Conservation (phyloP, 129 eudicot genomes). For the Ambrosia trifida region DNA sequence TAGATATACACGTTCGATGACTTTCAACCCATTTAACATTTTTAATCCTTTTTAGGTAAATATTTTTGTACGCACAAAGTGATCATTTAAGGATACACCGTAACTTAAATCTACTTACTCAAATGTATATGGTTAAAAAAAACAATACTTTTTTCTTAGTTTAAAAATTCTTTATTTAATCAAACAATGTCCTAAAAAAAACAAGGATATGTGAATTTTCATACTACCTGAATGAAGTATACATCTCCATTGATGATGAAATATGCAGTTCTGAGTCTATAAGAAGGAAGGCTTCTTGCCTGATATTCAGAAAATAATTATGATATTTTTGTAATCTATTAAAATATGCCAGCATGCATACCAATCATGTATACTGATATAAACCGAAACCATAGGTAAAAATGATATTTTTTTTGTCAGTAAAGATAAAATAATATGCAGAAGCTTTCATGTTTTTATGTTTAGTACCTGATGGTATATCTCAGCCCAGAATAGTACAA, state of each 20-base stretch:
- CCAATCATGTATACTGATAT: background rate
- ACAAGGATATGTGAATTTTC: background rate
- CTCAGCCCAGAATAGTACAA: conserved; percentile 91
- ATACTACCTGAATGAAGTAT: conserved; percentile 54
- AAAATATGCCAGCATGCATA: background rate
- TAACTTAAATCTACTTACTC: too few relatives aligned
- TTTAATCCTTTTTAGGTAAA: too few relatives aligned
- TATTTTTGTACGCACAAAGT: too few relatives aligned
- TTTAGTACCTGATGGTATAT: conserved; percentile 75
- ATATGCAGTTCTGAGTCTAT: conserved; percentile 55
- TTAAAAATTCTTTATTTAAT: too few relatives aligned
- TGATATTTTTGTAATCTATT: background rate
- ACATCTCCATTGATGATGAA: conserved; percentile 47
- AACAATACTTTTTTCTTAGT: too few relatives aligned
- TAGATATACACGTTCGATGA: too few relatives aligned
- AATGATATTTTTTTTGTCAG: background rate
- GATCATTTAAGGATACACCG: too few relatives aligned
- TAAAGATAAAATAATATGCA: background rate
- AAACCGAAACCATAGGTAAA: background rate
- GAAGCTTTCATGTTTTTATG: background rate
- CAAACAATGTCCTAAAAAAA: too few relatives aligned
- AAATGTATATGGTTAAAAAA: too few relatives aligned
- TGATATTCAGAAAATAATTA: conserved; percentile 17
- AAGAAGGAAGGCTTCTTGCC: conserved; percentile 70
- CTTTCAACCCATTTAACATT: too few relatives aligned